phyloP scores from a whole-genome alignment of 2,329 filamentous ascomycete genomes.

The Aspergillus pseudotamarii region DNA sequence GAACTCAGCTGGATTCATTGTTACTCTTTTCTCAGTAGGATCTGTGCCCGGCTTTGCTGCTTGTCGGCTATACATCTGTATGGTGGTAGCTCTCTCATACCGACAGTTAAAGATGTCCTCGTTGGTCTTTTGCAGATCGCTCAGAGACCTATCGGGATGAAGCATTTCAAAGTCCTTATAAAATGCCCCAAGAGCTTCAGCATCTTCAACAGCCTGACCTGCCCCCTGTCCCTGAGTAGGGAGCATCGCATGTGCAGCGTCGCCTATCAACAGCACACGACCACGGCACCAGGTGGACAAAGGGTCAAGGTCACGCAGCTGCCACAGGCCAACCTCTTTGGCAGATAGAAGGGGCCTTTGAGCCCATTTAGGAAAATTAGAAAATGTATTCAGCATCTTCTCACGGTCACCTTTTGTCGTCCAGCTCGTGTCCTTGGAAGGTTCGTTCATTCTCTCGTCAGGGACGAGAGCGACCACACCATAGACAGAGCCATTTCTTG shows the following conservation, averaged over 20 bases:
- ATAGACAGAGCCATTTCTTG: constrained; percentile 44
- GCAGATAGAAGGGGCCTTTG: constrained; percentile 10
- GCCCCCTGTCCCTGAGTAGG: constrained; percentile 50
- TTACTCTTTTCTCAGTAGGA: constrained; percentile 33
- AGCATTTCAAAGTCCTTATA: constrained; percentile 5
- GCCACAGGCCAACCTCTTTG: constrained; percentile 10
- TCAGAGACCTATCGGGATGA: not conserved
- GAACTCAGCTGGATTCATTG: constrained; percentile 30
- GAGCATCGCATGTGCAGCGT: constrained; percentile 43
- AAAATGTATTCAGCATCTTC: constrained; percentile 13
- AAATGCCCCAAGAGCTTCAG: constrained; percentile 27
- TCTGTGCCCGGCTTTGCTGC: constrained; percentile 44
- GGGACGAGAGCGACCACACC: constrained; percentile 51
- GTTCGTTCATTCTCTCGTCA: constrained; percentile 29
- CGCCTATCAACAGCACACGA: constrained; percentile 37
- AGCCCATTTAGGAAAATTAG: constrained; percentile 8
- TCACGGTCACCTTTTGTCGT: constrained; percentile 5
- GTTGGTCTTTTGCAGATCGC: constrained; percentile 15
- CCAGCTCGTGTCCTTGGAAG: constrained; percentile 9
- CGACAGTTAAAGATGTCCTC: constrained; percentile 31
- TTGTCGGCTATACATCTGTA: constrained; percentile 49
- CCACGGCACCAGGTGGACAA: constrained; percentile 18
- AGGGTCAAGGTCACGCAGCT: constrained; percentile 29
- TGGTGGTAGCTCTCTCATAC: constrained; percentile 43
- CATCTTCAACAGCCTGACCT: constrained; percentile 48